Evolutionary conservation across 805 yeast genomes (phyloP).

Genomic region (Grigorovia transvaalensis): DNA sequence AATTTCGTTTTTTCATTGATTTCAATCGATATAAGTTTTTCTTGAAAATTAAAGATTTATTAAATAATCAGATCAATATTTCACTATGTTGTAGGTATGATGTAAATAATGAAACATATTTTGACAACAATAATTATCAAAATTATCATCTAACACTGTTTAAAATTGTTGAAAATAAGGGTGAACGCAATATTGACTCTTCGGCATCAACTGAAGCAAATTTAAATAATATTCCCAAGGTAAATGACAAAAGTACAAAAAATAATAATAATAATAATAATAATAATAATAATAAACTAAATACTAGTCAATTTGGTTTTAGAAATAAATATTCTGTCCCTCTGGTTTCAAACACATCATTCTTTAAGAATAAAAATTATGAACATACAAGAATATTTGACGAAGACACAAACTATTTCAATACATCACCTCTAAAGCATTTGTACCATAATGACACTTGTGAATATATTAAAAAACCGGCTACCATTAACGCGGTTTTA

Average conservation of each 20-base stretch:
- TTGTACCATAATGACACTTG: conserved; percentile 16
- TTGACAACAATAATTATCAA: conserved; percentile 28
- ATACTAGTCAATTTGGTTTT: neutral
- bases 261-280: neutral
- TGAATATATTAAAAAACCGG: conserved; percentile 4
- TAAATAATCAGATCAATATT: conserved; percentile 14
- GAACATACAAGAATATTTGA: conserved; percentile 21
- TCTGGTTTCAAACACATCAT: neutral
- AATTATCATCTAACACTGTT: conserved; percentile 19
- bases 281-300: neutral
- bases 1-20: conserved; percentile 24
- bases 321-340: conserved; percentile 1
- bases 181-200: neutral
- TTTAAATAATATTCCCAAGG: neutral
- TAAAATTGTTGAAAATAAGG: neutral
- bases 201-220: conserved; percentile 1
- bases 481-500: conserved; percentile 4
- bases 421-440: conserved; percentile 27
- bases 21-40: conserved; percentile 21
- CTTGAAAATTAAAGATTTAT: conserved; percentile 16
- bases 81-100: conserved; percentile 27
- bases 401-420: conserved; percentile 27
- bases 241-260: neutral
- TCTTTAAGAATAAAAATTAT: neutral
- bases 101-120: conserved; percentile 26